Percentiles rank a stretch among this genome's conserved stretches.
Conservation (phyloP, 2,329 filamentous ascomycete genomes). For the Nannizzia gypsea region DNA sequence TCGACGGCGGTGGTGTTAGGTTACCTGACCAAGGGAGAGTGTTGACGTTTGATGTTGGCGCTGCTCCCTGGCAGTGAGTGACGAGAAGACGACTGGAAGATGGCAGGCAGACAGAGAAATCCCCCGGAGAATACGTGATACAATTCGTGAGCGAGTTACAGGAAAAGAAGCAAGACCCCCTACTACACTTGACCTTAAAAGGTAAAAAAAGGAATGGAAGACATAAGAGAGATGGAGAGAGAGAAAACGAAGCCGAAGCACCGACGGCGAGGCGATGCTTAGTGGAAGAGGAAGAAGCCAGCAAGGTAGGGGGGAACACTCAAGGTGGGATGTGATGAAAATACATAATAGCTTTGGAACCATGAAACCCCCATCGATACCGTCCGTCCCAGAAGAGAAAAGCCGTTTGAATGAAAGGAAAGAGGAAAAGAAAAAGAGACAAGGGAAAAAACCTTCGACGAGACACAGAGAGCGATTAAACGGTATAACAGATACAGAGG, state of each 20-base stretch:
- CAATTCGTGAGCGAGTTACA: slow-evolving; percentile 1
- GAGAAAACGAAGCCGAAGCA: neutral
- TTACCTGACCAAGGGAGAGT: neutral
- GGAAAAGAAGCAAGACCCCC: neutral
- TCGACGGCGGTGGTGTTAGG: too few species aligned
- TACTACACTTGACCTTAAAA: neutral
- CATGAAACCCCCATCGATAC: slow-evolving; percentile 9
- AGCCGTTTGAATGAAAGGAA: neutral
- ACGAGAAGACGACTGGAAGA: neutral
- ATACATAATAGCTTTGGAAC: slow-evolving; percentile 3
- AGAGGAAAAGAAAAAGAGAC: neutral
- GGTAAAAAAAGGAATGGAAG: neutral
- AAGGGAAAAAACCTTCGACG: neutral
- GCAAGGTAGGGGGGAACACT: slow-evolving; percentile 1
- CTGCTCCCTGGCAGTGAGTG: neutral
- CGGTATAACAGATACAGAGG: neutral
- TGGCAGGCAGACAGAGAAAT: neutral
- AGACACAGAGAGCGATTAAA: slow-evolving; percentile 4
- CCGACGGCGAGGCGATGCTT: neutral
- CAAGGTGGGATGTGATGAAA: neutral
- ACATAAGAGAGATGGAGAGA: too few species aligned
- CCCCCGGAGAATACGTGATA: neutral
- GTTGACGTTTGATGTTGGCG: neutral
- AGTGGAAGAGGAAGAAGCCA: neutral
- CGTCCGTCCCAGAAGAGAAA: slow-evolving; percentile 8